Evolutionary conservation across 805 yeast genomes (phyloP).

Genomic region (Cyberlindnera galapagoensis): DNA sequence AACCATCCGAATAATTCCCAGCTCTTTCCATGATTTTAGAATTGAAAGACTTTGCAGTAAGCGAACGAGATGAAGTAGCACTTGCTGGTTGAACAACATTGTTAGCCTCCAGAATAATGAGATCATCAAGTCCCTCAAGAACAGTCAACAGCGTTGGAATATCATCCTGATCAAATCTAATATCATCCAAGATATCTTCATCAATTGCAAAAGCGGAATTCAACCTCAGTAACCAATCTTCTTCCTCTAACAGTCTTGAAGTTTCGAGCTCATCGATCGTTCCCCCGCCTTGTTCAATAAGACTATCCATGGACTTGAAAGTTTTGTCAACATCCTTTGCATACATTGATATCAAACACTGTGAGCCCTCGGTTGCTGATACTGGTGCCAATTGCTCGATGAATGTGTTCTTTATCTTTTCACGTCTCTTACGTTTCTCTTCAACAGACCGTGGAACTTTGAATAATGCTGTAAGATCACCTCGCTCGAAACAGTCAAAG

Average conservation of each 20-base stretch:
- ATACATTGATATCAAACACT: too few species aligned
- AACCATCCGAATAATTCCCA: too few species aligned
- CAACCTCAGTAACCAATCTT: constrained; percentile 15
- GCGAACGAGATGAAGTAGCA: background rate
- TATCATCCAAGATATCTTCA: constrained; percentile 11
- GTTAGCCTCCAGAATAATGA: background rate
- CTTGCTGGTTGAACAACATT: background rate
- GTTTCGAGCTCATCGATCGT: too few species aligned
- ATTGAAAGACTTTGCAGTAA: background rate
- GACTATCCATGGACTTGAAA: background rate
- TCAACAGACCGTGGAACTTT: background rate
- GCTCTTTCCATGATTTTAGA: background rate
- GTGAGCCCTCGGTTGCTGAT: too few species aligned
- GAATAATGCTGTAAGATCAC: constrained; percentile 1
- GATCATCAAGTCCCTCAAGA: constrained; percentile 1
- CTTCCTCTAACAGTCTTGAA: too few species aligned
- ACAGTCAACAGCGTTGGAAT: constrained; percentile 1
- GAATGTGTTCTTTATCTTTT: too few species aligned
- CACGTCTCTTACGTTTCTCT: too few species aligned
- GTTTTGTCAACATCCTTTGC: constrained; percentile 1
- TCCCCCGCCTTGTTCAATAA: too few species aligned
- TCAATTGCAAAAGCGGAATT: constrained; percentile 17
- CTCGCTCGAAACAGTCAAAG: constrained; percentile 10
- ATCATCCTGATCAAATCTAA: constrained; percentile 4
- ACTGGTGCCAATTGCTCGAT: too few species aligned